Base-by-base conservation (phyloP, 2,329 filamentous ascomycete genomes). In the Elsinoe fawcettii region DNA sequence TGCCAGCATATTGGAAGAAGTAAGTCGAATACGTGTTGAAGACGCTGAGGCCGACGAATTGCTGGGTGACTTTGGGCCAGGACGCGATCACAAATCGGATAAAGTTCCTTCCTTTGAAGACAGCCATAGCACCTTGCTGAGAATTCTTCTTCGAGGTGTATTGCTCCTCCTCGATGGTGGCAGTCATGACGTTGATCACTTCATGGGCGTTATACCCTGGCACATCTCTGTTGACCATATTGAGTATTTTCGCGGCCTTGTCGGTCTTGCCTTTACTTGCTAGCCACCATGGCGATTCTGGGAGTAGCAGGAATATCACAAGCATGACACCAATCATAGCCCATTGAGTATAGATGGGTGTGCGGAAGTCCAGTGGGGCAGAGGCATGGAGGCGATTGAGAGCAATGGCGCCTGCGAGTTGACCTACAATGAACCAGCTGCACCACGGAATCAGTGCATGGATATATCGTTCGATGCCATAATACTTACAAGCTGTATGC, bases 301-400 rank as follows among this genome's bases (percentile, higher is more conserved):
- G 72, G 3, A 76, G 61, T 12, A 71, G 56, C 5, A 71, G 9
- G 43, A 73, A 75, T 18, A 76, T 72, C 4, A 71, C 54, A 0
- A 66, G 54, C 66, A 74, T 75, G 5, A 70, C 27, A 0, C 73
- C 74, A 11, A 77, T 65, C 65, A 75, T 73, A 0, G 70, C 70
- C 74, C 75, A 77, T 65, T 77, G 73, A 0, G 74, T 74, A 55
- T 75, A 75, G 25, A 77, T 72, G 1, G 74, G 68, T 3, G 67
- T 69, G 5, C 68, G 65, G 58, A 69, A 76, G 46, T 75, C 63
- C 18, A 66, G 63, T 0, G 70, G 70, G 49, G 53, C 27, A 34
- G 43, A 37, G 5, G 32, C 39, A n/a, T 58, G 68, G 1, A 76
- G 64, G 1, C 62, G 57, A 22, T 75, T 67, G 2, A 77, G 63